A percentile compares a stretch with the other conserved stretches of the same genome.
These are phyloP conservation scores for Erysimum pusillum DNA, from an alignment of 441 rosid genomes.

Conservation along the genomic window DNA sequence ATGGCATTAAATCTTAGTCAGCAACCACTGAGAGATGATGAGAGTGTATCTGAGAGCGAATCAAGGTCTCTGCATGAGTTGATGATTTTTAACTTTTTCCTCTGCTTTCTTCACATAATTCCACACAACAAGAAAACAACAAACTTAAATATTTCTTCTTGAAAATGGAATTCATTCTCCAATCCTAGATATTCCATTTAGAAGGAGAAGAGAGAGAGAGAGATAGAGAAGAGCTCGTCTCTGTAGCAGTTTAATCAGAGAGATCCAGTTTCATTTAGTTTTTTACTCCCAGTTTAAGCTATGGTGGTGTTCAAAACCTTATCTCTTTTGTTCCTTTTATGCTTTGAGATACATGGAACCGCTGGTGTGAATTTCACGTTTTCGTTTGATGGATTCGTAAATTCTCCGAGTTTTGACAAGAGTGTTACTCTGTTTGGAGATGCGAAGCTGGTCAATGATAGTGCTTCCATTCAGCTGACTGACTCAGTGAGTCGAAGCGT, in stretches of 20 bases:
- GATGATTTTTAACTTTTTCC: conserved; percentile 3
- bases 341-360: conserved; percentile 34
- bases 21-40: conserved; percentile 16
- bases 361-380: not conserved
- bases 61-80: conserved; percentile 31
- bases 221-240: not conserved
- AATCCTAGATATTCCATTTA: conserved; percentile 15
- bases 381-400: not conserved
- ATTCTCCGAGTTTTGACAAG: conserved; percentile 37
- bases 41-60: conserved; percentile 28
- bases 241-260: conserved; percentile 6
- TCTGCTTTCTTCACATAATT: not conserved
- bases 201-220: conserved; percentile 21
- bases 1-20: conserved; percentile 28
- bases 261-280: conserved; percentile 18
- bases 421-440: conserved; percentile 70
- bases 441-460: conserved; percentile 57
- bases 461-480: conserved; percentile 69
- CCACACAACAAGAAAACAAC: conserved; percentile 24
- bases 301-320: conserved; percentile 54
- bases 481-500: conserved; percentile 55
- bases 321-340: conserved; percentile 46
- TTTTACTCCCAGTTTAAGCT: conserved; percentile 29
- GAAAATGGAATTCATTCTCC: conserved; percentile 51
- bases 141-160: conserved; percentile 30